Conservation (phyloP, 768 basidiomycete species). For the Cantharellus anzutake region DNA sequence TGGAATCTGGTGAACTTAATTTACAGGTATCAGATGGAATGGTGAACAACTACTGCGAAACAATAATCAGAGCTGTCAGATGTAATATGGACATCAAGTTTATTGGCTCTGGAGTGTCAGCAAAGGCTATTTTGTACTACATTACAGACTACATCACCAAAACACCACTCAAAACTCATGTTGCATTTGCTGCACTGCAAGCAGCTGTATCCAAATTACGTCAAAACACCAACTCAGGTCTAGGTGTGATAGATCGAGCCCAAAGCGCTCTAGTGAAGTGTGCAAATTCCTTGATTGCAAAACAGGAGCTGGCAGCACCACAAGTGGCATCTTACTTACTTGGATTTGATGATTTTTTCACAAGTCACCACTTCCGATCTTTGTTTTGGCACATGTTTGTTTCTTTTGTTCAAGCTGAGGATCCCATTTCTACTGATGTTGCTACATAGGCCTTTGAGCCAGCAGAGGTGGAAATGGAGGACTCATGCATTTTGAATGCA, state of each 20-base stretch:
- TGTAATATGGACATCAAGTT: slow-evolving; percentile 33
- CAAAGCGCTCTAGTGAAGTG: slow-evolving; percentile 23
- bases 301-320: slow-evolving; percentile 24
- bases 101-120: slow-evolving; percentile 24
- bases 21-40: slow-evolving; percentile 21
- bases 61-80: slow-evolving; percentile 19
- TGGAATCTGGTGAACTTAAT: slow-evolving; percentile 7
- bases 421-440: not conserved
- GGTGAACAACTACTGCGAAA: slow-evolving; percentile 26
- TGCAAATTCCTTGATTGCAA: slow-evolving; percentile 20
- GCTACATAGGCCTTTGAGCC: too few relatives aligned
- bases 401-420: not conserved
- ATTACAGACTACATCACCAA: slow-evolving; percentile 34
- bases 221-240: slow-evolving; percentile 9
- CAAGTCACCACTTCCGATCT: slow-evolving; percentile 19
- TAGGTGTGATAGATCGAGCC: slow-evolving; percentile 9
- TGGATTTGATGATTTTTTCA: slow-evolving; percentile 21
- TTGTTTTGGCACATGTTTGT: slow-evolving; percentile 21
- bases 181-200: slow-evolving; percentile 22
- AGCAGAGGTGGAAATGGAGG: too few relatives aligned
- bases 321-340: slow-evolving; percentile 21
- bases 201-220: slow-evolving; percentile 17
- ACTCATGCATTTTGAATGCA: too few relatives aligned
- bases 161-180: slow-evolving; percentile 22
- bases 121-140: slow-evolving; percentile 27